Evolutionary conservation across 1,139 yeast genomes (phyloP), one percentile per base, ranked within the genome.

Genomic region (Magnusiomyces paraingens): DNA sequence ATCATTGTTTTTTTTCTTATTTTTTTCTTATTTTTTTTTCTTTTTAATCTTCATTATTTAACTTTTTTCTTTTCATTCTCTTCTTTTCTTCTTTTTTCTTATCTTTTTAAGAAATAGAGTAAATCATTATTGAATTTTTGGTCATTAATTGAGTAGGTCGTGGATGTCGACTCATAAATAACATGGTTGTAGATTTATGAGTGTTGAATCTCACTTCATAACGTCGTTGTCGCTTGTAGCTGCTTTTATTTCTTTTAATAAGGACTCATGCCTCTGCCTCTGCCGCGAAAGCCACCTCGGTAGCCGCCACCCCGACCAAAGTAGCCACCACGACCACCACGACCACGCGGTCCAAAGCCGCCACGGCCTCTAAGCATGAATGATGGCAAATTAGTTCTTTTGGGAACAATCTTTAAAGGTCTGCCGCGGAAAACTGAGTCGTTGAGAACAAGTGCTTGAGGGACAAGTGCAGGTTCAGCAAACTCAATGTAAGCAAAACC

Each of bases 401-500:
- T 88, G 22, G 86, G 84, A 50, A 76, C 74, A 43, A 89, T 91
- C 65, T 82, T 86, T 61, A 88, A 73, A 50, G 78, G 79, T 57
- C 95, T 76, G 39, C 85, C 91, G 61, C 84, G 76, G 63, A 88
- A 81, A 50, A 74, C 73, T 2, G 82, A 72, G 36, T 87, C 94
- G 63, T 85, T 83, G 60, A 85, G 75, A 10, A 78, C 78, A 45
- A 86, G 74, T 0, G 95, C 94, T 59, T 80, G 76, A 18, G 79
- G 72, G 1, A 86, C 93, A 2, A 79, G 75, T 17, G 78, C 78
- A 1, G 78, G 78, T 63, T 81, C 84, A 39, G 83, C 80, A 66
- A 86, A 87, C 66, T 88, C 96, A 62, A 88, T 78, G 68, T 87
- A 88, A 1, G 95, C 96, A 70, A 78, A 87, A 3, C 96, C 96